Conservation (phyloP, 2,329 filamentous ascomycete genomes). For the Monosporascus sp. region DNA sequence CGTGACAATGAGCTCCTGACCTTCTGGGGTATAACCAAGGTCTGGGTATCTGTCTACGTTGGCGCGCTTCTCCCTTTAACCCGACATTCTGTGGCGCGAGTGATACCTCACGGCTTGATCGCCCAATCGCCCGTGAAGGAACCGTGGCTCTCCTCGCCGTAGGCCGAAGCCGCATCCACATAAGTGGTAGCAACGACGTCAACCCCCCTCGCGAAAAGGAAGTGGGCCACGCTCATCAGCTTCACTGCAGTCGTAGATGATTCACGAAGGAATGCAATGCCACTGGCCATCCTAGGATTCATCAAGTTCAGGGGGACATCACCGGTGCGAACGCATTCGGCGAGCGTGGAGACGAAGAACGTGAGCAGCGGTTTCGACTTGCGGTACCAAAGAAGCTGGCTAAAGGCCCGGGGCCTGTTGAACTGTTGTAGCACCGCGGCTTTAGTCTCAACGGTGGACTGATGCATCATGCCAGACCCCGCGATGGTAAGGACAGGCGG, state of each 20-base stretch:
- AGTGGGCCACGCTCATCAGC: conserved; percentile 2
- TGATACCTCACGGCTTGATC: conserved; percentile 6
- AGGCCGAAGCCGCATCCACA: conserved; percentile 14
- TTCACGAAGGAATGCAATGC: conserved; percentile 5
- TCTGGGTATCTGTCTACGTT: neutral
- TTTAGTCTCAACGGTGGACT: conserved; percentile 10
- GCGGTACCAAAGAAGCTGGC: conserved; percentile 11
- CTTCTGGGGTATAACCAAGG: conserved; percentile 10
- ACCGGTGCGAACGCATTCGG: conserved; percentile 9
- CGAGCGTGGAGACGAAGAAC: conserved; percentile 14
- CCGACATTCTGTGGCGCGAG: no score
- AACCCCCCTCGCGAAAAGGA: conserved; percentile 4
- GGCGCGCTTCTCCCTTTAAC: neutral
- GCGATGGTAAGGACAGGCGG: conserved; percentile 21
- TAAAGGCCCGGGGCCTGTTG: conserved; percentile 6
- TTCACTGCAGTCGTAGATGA: neutral
- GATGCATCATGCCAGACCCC: conserved; percentile 18
- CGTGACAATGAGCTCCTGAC: no score
- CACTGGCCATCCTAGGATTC: conserved; percentile 14
- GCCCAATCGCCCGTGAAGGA: conserved; percentile 10
- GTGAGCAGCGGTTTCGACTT: conserved; percentile 18
- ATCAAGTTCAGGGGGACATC: conserved; percentile 16
- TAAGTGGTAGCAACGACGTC: conserved; percentile 11
- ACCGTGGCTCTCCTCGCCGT: conserved; percentile 12
- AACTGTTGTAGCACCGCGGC: conserved; percentile 11